phyloP scores from a whole-genome alignment of 2,329 filamentous ascomycete species.

The Fusarium sterilihyphosum region DNA sequence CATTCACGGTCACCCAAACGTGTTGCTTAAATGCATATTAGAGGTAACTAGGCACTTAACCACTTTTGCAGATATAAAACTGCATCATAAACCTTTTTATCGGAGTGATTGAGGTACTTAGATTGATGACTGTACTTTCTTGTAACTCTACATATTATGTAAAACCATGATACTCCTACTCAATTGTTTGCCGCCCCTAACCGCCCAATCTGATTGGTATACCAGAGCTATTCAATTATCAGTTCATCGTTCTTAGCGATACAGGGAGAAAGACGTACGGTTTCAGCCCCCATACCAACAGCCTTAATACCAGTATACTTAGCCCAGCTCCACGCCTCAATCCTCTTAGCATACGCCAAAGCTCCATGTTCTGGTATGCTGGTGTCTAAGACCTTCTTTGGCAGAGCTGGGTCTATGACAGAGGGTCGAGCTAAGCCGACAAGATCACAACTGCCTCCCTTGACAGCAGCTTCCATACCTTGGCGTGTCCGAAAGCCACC shows the following conservation, averaged over 20 bases:
- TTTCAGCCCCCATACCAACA: background rate
- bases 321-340: background rate
- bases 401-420: background rate
- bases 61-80: no score
- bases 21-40: no score
- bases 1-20: no score
- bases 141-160: no score
- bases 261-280: background rate
- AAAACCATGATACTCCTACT: background rate
- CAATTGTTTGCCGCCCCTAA: background rate
- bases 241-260: no score
- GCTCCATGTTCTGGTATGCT: background rate
- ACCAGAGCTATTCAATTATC: background rate
- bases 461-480: background rate
- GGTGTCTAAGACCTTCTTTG: background rate
- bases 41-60: no score
- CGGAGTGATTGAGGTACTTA: fast-evolving
- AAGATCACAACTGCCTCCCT: background rate
- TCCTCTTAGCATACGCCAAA: background rate
- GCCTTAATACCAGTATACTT: background rate
- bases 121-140: no score
- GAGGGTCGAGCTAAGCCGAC: background rate
- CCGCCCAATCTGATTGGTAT: background rate
- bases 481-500: background rate
- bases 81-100: no score